These are phyloP conservation scores for Mucor ambiguus DNA, from an alignment of 371 early-diverging fungal genomes.

Conservation along the genomic window DNA sequence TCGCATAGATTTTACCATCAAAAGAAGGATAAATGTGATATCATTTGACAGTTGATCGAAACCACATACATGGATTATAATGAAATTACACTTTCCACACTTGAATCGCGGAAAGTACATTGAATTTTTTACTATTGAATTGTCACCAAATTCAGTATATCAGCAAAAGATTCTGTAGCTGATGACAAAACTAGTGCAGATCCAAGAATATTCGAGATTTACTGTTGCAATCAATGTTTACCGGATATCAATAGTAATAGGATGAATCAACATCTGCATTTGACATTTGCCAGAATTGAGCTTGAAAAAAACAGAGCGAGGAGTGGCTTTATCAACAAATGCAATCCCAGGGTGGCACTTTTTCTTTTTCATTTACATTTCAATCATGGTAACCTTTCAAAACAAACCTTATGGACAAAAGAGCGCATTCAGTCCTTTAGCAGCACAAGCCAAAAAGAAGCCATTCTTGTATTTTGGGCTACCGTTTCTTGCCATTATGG, in stretches of 20 bases:
- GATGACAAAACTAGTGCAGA: too few relatives aligned
- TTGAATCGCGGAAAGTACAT: too few relatives aligned
- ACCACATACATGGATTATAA: too few relatives aligned
- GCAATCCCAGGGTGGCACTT: background rate
- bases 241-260: background rate
- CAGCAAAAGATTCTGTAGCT: too few relatives aligned
- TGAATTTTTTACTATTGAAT: too few relatives aligned
- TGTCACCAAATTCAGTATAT: too few relatives aligned
- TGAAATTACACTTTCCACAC: too few relatives aligned
- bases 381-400: conserved; percentile 46
- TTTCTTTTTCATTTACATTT: background rate
- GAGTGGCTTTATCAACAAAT: background rate
- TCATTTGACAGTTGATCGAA: too few relatives aligned
- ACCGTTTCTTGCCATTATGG: conserved; percentile 62
- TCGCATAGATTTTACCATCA: too few relatives aligned
- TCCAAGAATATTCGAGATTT: too few relatives aligned
- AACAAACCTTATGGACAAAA: conserved; percentile 42
- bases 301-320: background rate
- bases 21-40: too few relatives aligned
- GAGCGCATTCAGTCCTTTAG: conserved; percentile 33
- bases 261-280: background rate
- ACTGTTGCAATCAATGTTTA: background rate
- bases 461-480: conserved; percentile 68
- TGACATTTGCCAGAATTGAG: background rate
- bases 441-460: conserved; percentile 38